Percentiles rank a stretch among this genome's conserved stretches.
Conservation (phyloP, 345 rosid genomes). For the Salix arbutifolia region DNA sequence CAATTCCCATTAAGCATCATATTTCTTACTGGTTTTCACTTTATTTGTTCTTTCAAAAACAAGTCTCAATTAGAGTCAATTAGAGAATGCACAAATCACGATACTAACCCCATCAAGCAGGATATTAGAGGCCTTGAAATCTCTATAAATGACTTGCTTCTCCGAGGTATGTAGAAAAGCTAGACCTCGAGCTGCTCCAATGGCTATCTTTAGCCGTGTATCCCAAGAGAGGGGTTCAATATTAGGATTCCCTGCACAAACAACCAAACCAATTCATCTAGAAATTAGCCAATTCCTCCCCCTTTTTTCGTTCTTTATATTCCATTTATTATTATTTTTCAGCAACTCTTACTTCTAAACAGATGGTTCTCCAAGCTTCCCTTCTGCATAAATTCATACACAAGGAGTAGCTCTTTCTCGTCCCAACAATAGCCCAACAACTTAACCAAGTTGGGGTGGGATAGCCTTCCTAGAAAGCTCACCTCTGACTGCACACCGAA, state of each 20-base stretch:
- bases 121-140: conserved; percentile 81
- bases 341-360: conserved; percentile 58
- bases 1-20: not conserved
- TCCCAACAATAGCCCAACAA: conserved; percentile 81
- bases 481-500: conserved; percentile 63
- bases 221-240: conserved; percentile 79
- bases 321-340: not conserved
- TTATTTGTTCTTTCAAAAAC: not conserved
- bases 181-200: conserved; percentile 81
- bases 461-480: conserved; percentile 69
- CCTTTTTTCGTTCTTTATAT: not conserved
- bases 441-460: conserved; percentile 76
- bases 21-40: not conserved
- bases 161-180: conserved; percentile 68
- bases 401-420: conserved; percentile 63
- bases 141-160: conserved; percentile 71
- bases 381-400: conserved; percentile 74
- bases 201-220: conserved; percentile 61
- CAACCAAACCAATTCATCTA: not conserved
- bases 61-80: too few species aligned
- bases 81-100: not conserved
- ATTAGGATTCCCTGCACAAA: conserved; percentile 37
- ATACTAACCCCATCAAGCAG: conserved; percentile 67
- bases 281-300: not conserved
- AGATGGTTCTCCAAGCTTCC: conserved; percentile 83